Conservation (phyloP, 495 filamentous ascomycete species). For the Pseudevernia furfuracea region DNA sequence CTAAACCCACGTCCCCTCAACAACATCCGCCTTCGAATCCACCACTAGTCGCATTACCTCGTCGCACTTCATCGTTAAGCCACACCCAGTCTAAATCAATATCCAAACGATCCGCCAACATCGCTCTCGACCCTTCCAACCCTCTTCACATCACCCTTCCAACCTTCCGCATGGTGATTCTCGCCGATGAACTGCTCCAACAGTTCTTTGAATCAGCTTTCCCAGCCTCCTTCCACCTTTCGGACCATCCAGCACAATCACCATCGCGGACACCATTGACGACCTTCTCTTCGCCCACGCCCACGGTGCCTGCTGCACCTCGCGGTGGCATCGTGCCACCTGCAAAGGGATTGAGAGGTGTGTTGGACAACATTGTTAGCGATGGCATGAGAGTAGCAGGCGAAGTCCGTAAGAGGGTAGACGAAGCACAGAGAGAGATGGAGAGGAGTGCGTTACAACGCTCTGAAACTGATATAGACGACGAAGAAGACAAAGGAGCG, state of each 20-base stretch:
- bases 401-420: constrained; percentile 84
- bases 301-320: constrained; percentile 31
- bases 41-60: constrained; percentile 15
- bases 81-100: constrained; percentile 20
- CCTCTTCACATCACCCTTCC: constrained; percentile 94
- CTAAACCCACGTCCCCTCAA: constrained; percentile 27
- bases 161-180: constrained; percentile 96
- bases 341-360: constrained; percentile 75
- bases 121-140: constrained; percentile 82
- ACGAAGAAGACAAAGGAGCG: constrained; percentile 38
- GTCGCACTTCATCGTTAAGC: constrained; percentile 20
- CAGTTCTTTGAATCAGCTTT: constrained; percentile 88
- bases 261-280: constrained; percentile 49
- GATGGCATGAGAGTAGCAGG: constrained; percentile 92
- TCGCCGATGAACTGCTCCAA: constrained; percentile 91
- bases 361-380: constrained; percentile 92
- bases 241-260: constrained; percentile 36
- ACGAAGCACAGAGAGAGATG: constrained; percentile 80
- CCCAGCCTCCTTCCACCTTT: constrained; percentile 62
- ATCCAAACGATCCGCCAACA: constrained; percentile 53
- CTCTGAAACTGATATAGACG: constrained; percentile 68
- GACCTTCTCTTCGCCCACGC: constrained; percentile 60
- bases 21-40: constrained; percentile 9
- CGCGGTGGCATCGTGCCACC: constrained; percentile 51
- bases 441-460: constrained; percentile 63